Conservation (phyloP, 306 rosid species). For the Styphnolobium japonicum region DNA sequence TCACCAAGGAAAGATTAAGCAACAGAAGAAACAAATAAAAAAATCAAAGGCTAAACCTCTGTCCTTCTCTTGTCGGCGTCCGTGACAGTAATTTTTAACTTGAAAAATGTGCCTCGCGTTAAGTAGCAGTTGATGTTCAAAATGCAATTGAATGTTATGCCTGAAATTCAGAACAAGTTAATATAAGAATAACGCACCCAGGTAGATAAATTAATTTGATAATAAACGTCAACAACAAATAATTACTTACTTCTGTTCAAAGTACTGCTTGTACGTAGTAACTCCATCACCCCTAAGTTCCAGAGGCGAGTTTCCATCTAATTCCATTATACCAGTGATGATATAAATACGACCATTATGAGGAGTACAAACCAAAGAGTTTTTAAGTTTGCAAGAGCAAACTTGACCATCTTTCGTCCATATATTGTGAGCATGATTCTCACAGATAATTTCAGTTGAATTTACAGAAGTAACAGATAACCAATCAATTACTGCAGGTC, state of each 20-base stretch:
- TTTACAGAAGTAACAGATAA: constrained; percentile 38
- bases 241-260: constrained; percentile 37
- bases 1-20: not conserved
- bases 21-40: not conserved
- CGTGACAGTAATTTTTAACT: constrained; percentile 50
- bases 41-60: constrained; percentile 45
- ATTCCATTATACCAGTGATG: constrained; percentile 38
- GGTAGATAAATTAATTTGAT: not conserved
- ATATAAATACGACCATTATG: constrained; percentile 58
- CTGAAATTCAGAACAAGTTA: constrained; percentile 41
- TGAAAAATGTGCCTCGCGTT: constrained; percentile 49
- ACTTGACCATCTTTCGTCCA: constrained; percentile 44
- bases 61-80: constrained; percentile 38
- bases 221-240: constrained; percentile 9
- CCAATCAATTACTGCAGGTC: constrained; percentile 53
- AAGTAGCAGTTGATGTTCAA: constrained; percentile 47
- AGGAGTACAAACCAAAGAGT: constrained; percentile 69
- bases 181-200: not conserved
- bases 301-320: constrained; percentile 62
- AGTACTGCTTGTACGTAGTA: constrained; percentile 61
- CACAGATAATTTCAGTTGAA: constrained; percentile 19
- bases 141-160: constrained; percentile 50
- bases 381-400: constrained; percentile 55
- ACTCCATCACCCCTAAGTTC: constrained; percentile 34
- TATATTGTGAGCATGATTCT: constrained; percentile 6